Evolutionary conservation across 2,329 filamentous ascomycete species (phyloP).

Genomic region (Cladosporium velox): DNA sequence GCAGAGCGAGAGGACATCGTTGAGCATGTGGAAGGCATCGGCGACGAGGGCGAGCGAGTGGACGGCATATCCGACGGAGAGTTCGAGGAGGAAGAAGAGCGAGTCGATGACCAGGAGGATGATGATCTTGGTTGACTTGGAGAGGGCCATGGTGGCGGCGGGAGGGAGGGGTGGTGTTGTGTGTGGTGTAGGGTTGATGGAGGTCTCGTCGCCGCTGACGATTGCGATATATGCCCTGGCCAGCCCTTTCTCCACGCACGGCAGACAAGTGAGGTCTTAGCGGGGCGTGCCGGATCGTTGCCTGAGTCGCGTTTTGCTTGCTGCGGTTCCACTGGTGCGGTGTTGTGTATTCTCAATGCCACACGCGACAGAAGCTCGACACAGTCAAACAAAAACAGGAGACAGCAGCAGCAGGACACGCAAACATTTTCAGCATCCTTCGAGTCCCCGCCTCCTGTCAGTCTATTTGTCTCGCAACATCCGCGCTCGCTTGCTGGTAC

Average conservation of each 20-base stretch:
- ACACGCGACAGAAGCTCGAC: not conserved
- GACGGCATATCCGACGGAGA: constrained; percentile 81
- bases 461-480: not conserved
- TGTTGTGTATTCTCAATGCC: not conserved
- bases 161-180: not conserved
- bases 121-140: constrained; percentile 88
- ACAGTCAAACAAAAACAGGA: not conserved
- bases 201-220: constrained; percentile 13
- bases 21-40: constrained; percentile 98
- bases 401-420: not conserved
- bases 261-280: not conserved
- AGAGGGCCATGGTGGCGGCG: constrained; percentile 69
- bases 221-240: not conserved
- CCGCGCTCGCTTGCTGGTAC: not conserved
- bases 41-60: constrained; percentile 91
- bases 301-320: not conserved
- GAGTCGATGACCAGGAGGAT: constrained; percentile 90
- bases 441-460: not conserved
- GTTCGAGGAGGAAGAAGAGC: constrained; percentile 85
- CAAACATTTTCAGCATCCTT: not conserved
- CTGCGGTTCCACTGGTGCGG: not conserved
- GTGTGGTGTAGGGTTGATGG: not conserved
- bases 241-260: not conserved
- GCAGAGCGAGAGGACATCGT: constrained; percentile 91
- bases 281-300: not conserved